Conservation (phyloP, 108 stramenopile genomes). For the Cyclotella atomus region DNA sequence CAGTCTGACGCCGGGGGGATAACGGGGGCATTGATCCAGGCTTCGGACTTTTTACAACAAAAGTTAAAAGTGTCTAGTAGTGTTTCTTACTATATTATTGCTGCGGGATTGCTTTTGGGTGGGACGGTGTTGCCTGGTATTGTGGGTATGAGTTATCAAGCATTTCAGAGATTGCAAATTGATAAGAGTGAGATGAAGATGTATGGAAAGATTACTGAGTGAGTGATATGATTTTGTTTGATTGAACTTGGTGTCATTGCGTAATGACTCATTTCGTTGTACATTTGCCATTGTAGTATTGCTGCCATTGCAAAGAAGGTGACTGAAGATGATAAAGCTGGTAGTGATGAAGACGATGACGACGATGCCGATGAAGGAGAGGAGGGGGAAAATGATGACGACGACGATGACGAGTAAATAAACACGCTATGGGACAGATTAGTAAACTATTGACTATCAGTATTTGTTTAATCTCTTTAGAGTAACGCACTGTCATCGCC, state of each 20-base stretch:
- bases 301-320: slow-evolving; percentile 34
- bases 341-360: slow-evolving; percentile 20
- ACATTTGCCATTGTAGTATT: slow-evolving; percentile 6
- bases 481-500: not conserved
- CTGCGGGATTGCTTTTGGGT: slow-evolving; percentile 24
- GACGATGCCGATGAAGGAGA: not conserved
- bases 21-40: slow-evolving; percentile 18
- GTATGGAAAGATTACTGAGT: slow-evolving; percentile 57
- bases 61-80: slow-evolving; percentile 13
- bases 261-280: not conserved
- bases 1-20: slow-evolving; percentile 17
- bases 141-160: slow-evolving; percentile 42
- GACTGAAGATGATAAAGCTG: slow-evolving; percentile 31
- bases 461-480: not conserved
- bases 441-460: not conserved
- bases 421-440: not conserved
- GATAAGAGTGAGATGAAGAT: slow-evolving; percentile 57
- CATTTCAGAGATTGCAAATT: slow-evolving; percentile 46
- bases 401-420: not conserved
- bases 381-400: not conserved
- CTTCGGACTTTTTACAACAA: slow-evolving; percentile 35
- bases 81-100: slow-evolving; percentile 46
- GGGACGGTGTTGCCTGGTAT: slow-evolving; percentile 29
- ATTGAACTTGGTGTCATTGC: not conserved
- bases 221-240: slow-evolving; percentile 13